These are phyloP conservation scores for Phytophthora niederhauseri DNA, from an alignment of 352 stramenopile genomes.

Conservation along the genomic window DNA sequence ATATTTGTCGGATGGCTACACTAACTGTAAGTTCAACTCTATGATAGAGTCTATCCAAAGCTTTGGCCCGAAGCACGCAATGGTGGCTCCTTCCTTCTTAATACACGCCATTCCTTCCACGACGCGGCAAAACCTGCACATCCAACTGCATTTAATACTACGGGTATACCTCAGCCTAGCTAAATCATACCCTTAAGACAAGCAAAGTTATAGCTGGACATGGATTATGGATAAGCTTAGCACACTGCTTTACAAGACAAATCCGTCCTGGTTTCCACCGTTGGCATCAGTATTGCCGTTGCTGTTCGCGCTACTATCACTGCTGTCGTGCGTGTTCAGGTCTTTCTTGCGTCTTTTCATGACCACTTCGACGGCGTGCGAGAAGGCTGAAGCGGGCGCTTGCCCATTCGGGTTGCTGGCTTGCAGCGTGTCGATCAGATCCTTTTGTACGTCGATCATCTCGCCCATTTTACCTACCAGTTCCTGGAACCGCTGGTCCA, in stretches of 20 bases:
- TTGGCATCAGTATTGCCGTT: slow-evolving; percentile 4
- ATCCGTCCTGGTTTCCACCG: slow-evolving; percentile 8
- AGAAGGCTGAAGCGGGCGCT: slow-evolving; percentile 38
- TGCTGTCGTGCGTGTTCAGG: slow-evolving; percentile 6
- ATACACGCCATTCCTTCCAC: neutral
- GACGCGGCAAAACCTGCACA: too few species aligned
- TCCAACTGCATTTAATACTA: too few species aligned
- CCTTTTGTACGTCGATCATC: slow-evolving; percentile 76
- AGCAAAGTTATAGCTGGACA: neutral
- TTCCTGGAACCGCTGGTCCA: slow-evolving; percentile 78
- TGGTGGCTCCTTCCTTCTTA: neutral
- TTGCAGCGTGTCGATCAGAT: slow-evolving; percentile 68
- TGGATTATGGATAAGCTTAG: neutral
- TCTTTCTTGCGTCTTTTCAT: slow-evolving; percentile 56
- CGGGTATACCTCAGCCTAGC: too few species aligned
- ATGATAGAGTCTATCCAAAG: too few species aligned
- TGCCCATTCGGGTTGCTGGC: slow-evolving; percentile 43
- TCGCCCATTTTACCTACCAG: slow-evolving; percentile 77
- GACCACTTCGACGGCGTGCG: slow-evolving; percentile 38
- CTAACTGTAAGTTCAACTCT: neutral
- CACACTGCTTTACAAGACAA: slow-evolving; percentile 26
- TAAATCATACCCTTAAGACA: neutral
- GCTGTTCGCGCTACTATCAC: slow-evolving; percentile 7
- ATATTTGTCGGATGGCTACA: neutral
- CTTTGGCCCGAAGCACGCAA: neutral